Evolutionary conservation across 208 protist genomes (phyloP).

Genomic region (Trypanosoma boissoni): DNA sequence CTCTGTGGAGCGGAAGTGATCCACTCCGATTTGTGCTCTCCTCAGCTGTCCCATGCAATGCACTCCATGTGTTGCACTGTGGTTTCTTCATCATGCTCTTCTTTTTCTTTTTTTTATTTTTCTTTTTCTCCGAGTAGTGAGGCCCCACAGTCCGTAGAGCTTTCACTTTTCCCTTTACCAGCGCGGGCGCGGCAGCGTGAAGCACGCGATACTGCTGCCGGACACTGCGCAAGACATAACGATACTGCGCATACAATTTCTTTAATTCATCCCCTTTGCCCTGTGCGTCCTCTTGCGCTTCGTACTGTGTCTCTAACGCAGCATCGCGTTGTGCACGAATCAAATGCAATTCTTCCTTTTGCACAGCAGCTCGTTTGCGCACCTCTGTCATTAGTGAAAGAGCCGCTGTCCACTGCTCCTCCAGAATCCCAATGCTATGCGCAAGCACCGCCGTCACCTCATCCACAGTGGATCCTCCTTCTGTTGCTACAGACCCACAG

Average conservation of each 20-base stretch:
- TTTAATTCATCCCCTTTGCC: neutral
- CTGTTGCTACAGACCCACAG: too few species aligned
- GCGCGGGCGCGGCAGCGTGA: neutral
- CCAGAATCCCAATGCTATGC: neutral
- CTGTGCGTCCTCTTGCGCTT: neutral
- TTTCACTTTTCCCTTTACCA: neutral
- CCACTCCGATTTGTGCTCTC: too few species aligned
- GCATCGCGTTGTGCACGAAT: neutral
- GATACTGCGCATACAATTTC: neutral
- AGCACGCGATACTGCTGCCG: slow-evolving; percentile 19
- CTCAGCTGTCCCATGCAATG: too few species aligned
- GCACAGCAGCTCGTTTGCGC: neutral
- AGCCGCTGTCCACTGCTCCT: slow-evolving; percentile 13
- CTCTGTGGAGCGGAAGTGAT: too few species aligned
- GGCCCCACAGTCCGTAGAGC: neutral
- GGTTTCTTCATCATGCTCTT: neutral
- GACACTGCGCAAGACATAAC: neutral
- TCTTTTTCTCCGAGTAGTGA: slow-evolving; percentile 2
- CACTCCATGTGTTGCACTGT: neutral
- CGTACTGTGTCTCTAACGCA: neutral
- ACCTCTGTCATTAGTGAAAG: too few species aligned
- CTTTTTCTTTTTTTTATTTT: neutral
- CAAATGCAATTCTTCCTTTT: neutral
- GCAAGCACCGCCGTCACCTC: neutral
- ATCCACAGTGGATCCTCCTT: neutral